Conservation (phyloP, 2,329 filamentous ascomycete species). For the Nannizziopsis barbatae region DNA sequence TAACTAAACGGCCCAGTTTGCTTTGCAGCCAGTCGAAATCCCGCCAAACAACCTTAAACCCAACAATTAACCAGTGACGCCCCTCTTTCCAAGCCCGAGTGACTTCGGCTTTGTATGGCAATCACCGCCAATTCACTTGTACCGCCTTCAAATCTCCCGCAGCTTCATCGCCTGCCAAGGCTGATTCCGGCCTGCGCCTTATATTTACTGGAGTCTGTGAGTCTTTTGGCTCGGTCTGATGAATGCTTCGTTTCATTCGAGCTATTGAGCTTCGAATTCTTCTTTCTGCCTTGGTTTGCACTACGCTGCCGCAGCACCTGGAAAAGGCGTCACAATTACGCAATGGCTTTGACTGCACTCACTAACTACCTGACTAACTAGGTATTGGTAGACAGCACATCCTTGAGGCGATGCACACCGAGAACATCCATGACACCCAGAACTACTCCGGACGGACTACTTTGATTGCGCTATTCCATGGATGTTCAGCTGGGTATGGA, state of each 20-base stretch:
- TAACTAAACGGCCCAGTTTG: neutral
- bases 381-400: neutral
- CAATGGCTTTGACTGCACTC: neutral
- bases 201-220: neutral
- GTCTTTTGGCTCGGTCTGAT: neutral
- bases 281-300: neutral
- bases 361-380: no score
- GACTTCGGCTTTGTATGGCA: constrained; percentile 6
- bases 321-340: neutral
- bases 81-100: constrained; percentile 5
- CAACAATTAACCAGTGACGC: neutral
- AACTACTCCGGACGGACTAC: neutral
- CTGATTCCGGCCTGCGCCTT: constrained; percentile 1
- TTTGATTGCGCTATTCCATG: neutral
- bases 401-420: neutral
- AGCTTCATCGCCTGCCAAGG: neutral
- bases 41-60: no score
- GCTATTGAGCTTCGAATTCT: neutral
- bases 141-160: neutral
- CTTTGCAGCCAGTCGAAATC: neutral
- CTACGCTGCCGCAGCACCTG: neutral
- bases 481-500: constrained; percentile 8
- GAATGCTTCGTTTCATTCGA: neutral
- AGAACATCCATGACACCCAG: constrained; percentile 1
- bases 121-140: neutral